These are phyloP conservation scores for Hydnum rufescens DNA, from an alignment of 768 basidiomycete species.

Conservation along the genomic window DNA sequence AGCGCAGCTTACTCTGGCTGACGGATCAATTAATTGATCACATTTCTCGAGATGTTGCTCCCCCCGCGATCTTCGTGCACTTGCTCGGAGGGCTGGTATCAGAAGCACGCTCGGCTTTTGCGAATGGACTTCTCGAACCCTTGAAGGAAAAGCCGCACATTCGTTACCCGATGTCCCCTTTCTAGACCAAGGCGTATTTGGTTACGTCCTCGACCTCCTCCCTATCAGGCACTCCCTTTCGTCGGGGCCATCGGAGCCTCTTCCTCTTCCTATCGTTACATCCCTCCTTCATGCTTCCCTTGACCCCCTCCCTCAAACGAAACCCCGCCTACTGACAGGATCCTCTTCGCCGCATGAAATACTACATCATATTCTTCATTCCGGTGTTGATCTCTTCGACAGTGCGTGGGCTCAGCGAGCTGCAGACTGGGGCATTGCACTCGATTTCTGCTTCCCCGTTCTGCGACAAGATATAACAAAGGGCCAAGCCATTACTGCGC, in stretches of 20 bases:
- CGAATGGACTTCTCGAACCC: slow-evolving; percentile 34
- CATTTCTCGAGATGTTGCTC: slow-evolving; percentile 13
- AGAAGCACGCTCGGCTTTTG: slow-evolving; percentile 44
- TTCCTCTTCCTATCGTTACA: slow-evolving; percentile 11
- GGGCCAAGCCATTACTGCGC: slow-evolving; percentile 10
- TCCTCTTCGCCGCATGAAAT: slow-evolving; percentile 53
- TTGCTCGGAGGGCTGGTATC: slow-evolving; percentile 41
- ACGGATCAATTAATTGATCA: slow-evolving; percentile 32
- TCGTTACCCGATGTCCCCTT: slow-evolving; percentile 29
- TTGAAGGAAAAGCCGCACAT: slow-evolving; percentile 36
- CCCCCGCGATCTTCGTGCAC: slow-evolving; percentile 37
- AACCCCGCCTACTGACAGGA: slow-evolving; percentile 42
- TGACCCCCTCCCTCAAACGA: slow-evolving; percentile 27
- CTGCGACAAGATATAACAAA: slow-evolving; percentile 5
- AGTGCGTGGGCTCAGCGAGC: slow-evolving; percentile 48
- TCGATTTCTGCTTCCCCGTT: slow-evolving; percentile 61
- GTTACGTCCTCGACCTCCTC: slow-evolving; percentile 53
- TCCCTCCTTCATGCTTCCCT: slow-evolving; percentile 44
- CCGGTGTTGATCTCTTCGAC: slow-evolving; percentile 65
- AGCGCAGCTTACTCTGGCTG: slow-evolving; percentile 49
- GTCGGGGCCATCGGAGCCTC: background rate
- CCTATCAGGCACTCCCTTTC: slow-evolving; percentile 22
- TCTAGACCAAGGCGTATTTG: slow-evolving; percentile 48
- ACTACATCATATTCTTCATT: slow-evolving; percentile 36
- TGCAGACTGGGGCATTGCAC: slow-evolving; percentile 48